Evolutionary conservation across 2,329 filamentous ascomycete species (phyloP), one percentile per base, ranked within the genome.

Genomic region (Simplicillium aogashimaense): DNA sequence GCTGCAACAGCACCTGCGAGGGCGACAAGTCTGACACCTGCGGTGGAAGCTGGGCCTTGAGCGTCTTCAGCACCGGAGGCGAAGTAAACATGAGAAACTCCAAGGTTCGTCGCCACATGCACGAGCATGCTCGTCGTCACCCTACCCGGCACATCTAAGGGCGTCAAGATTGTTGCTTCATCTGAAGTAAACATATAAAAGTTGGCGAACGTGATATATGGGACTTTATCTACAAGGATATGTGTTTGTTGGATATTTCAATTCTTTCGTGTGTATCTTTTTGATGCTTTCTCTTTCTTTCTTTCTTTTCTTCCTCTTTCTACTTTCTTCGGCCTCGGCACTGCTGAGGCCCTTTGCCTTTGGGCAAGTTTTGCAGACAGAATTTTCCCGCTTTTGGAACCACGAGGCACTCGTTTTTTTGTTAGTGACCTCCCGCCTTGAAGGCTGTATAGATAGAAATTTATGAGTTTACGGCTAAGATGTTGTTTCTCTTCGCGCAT

Each of bases 1-100:
- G 51, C 11, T 79, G 75, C 57, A 54, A 56, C 29, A 64, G 62
- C 43, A 55, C 66, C 1, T 78, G 75, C 51, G 63, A 66, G 38
- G 74, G 70, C 16, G 66, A 74, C 46, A 44, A 45, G 2, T 53
- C 50, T 10, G 57, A 74, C 50, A 59, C 60, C 6, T 79, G 75
- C 48, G 75, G 74, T 36, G 74, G 72, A 13, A 45, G 53, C 40
- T 61, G 63, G 56, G 59, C 64, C 9, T 56, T 74, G 37, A 66
- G 57, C 42, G 60, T 72, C 41, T 74, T 65, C 50, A 63, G 58
- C 41, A 53, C 54, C 34, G 57, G 57, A 38, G 62, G 61, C 30
- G 41, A 58, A 32, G 54, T 55, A 28, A 48, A 42, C 37, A 20
- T 54, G 29, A 51, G 45, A 40, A 35, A 47, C 16, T 49, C 47